Conservation (phyloP, 371 early-diverging fungal genomes). For the Rhizopus microsporus region DNA sequence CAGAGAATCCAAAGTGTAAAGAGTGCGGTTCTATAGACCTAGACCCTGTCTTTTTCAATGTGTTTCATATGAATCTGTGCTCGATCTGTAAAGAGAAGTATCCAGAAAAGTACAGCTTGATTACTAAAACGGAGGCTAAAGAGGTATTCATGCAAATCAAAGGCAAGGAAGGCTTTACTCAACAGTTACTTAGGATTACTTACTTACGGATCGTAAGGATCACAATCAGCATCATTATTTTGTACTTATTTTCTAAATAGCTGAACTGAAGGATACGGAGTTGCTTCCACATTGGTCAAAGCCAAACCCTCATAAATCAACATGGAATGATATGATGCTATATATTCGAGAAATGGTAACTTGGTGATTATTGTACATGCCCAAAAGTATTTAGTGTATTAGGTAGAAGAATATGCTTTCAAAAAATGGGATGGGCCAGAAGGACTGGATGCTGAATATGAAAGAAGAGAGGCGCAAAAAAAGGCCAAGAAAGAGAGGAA, state of each 20-base stretch:
- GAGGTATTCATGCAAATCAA: slow-evolving; percentile 45
- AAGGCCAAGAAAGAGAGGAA: slow-evolving; percentile 80
- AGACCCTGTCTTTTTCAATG: slow-evolving; percentile 67
- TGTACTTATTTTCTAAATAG: slow-evolving; percentile 22
- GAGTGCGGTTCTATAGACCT: slow-evolving; percentile 83
- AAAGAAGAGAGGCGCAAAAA: slow-evolving; percentile 80
- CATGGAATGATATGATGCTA: slow-evolving; percentile 95
- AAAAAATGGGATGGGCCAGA: slow-evolving; percentile 92
- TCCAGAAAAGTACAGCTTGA: slow-evolving; percentile 85
- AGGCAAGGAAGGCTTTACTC: not conserved
- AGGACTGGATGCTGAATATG: slow-evolving; percentile 88
- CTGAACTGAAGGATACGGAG: slow-evolving; percentile 81
- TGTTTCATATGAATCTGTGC: slow-evolving; percentile 79
- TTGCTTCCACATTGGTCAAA: slow-evolving; percentile 83
- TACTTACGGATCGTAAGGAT: slow-evolving; percentile 80
- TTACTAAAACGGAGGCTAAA: slow-evolving; percentile 94
- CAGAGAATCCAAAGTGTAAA: slow-evolving; percentile 68
- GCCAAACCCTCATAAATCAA: slow-evolving; percentile 93
- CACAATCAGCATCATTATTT: not conserved
- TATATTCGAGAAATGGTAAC: slow-evolving; percentile 81
- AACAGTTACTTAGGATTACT: slow-evolving; percentile 64
- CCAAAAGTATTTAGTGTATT: not conserved
- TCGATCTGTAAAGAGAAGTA: slow-evolving; percentile 66
- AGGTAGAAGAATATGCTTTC: slow-evolving; percentile 90
- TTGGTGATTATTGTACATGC: not conserved